Evolutionary conservation across 805 yeast genomes (phyloP), one percentile per base, ranked within the genome.

Genomic region (Priceomyces melissophilus): DNA sequence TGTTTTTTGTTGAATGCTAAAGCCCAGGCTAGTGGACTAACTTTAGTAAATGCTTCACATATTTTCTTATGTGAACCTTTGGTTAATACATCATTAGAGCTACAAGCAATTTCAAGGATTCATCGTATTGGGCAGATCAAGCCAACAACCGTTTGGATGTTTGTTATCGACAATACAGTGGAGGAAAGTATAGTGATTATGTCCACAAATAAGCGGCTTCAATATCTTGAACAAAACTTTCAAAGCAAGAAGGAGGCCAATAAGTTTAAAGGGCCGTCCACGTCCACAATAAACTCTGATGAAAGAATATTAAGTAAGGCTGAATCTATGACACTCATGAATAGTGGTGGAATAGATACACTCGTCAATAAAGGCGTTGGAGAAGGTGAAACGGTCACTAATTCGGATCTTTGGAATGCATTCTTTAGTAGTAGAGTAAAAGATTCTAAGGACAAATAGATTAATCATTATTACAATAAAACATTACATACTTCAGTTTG

Each of bases 21-120:
- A 48, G 82, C 90, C 0, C 87, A 90, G 55, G 89, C 96, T 7
- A 82, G 96, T 10, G 99, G 99, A 0, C 67, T 93, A 47, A 93
- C 96, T 7, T 69, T 93, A 41, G 81, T 89, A 7, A 91, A 91
- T 66, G 98, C 99, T 0, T 84, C 86, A 2, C 96, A 93, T 58
- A 91, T 93, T 0, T 84, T 90, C 46, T 60, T 93, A 4, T 86
- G 97, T 59, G 99, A 93, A 63, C 98, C 99, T 1, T 70, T 93
- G 42, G 83, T 93, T 11, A 89, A 89, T 53, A 79, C 90, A 1
- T 84, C 96, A 2, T 70, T 89, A 36, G 98, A 93, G 52, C 58
- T 87, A 11, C 99, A 91, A 58, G 97, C 98, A 0, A 84, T 90
- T 40, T 87, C 95, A 37, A 75, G 99, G 47, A 81, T 93, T 32